A percentile compares a stretch with the other conserved stretches of the same genome.
Conservation (phyloP, 805 yeast species). For the Saccharomycopsis sp. region DNA sequence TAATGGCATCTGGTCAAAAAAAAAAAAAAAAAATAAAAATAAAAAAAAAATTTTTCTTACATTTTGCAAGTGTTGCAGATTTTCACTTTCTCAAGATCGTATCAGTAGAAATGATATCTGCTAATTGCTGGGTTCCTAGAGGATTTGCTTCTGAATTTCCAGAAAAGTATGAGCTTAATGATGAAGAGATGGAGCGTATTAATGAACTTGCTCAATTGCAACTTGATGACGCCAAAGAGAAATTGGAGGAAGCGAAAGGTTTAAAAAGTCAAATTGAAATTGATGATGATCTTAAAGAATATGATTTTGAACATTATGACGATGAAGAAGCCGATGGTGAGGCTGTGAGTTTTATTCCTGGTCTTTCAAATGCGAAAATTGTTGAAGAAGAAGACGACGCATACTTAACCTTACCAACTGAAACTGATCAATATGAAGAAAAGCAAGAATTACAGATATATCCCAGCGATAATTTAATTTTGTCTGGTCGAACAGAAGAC, state of each 20-base stretch:
- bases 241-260: slow-evolving; percentile 26
- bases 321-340: slow-evolving; percentile 38
- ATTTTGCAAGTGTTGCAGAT: background rate
- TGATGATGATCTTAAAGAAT: slow-evolving; percentile 85
- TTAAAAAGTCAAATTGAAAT: slow-evolving; percentile 49
- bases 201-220: slow-evolving; percentile 78
- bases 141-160: slow-evolving; percentile 94
- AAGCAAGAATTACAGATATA: slow-evolving; percentile 77
- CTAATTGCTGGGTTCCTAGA: slow-evolving; percentile 93
- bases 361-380: slow-evolving; percentile 42
- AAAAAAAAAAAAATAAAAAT: too few species aligned
- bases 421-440: slow-evolving; percentile 64
- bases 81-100: too few species aligned
- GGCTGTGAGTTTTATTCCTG: slow-evolving; percentile 59
- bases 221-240: slow-evolving; percentile 63
- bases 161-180: slow-evolving; percentile 78
- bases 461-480: slow-evolving; percentile 82
- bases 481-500: slow-evolving; percentile 94
- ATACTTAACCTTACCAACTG: slow-evolving; percentile 47
- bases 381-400: slow-evolving; percentile 46
- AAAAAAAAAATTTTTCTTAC: too few species aligned
- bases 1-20: too few species aligned
- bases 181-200: slow-evolving; percentile 88
- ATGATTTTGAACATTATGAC: slow-evolving; percentile 80
- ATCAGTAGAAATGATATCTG: slow-evolving; percentile 63